These are phyloP conservation scores for Syzygium malaccense DNA, from an alignment of 441 rosid genomes.

Conservation along the genomic window DNA sequence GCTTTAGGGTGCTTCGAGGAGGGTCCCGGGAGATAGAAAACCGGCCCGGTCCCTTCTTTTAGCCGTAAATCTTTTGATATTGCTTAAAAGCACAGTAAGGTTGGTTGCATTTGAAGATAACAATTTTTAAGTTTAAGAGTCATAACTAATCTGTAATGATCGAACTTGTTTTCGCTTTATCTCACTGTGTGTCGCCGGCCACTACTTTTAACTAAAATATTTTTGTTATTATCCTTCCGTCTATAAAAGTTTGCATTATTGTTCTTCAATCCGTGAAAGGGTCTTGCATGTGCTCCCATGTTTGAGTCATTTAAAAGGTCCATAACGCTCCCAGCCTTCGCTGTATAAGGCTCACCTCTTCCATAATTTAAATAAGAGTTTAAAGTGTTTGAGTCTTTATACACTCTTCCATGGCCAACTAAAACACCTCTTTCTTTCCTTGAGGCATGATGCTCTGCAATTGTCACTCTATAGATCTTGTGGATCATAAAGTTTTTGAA, in stretches of 20 bases:
- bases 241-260: no score
- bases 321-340: neutral
- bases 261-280: neutral
- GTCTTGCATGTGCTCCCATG: neutral
- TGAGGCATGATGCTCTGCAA: neutral
- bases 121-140: neutral
- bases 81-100: neutral
- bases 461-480: neutral
- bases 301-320: neutral
- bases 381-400: neutral
- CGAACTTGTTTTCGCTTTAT: neutral
- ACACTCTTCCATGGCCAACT: neutral
- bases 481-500: neutral
- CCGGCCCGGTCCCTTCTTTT: neutral
- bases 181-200: accelerated
- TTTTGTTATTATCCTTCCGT: accelerated
- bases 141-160: neutral
- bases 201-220: accelerated
- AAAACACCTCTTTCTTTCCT: neutral
- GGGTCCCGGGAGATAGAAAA: neutral
- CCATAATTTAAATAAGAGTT: neutral
- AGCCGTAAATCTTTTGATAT: neutral
- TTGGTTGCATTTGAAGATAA: neutral
- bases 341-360: neutral
- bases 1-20: neutral